phyloP scores from a whole-genome alignment of 306 rosid genomes.

The Carpinus fangiana region DNA sequence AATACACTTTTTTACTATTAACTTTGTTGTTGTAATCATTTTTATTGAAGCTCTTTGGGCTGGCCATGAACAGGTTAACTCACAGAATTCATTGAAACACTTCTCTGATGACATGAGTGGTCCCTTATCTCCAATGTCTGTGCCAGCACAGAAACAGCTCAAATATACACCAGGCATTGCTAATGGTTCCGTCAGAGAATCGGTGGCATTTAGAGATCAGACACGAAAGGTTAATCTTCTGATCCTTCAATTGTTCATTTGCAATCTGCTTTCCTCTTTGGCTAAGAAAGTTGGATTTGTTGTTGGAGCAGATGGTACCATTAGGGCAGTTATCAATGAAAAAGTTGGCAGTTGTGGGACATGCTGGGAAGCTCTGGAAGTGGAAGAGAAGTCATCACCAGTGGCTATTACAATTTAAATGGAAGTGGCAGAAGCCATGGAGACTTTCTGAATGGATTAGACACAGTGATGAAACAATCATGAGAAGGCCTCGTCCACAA shows the following conservation, averaged over 20 bases:
- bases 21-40: conserved; percentile 5
- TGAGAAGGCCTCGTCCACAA: conserved; percentile 79
- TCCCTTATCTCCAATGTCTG: conserved; percentile 69
- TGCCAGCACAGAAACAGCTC: conserved; percentile 81
- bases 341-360: conserved; percentile 79
- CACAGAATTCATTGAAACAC: conserved; percentile 67
- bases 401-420: conserved; percentile 91
- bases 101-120: conserved; percentile 65
- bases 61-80: conserved; percentile 53
- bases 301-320: conserved; percentile 80
- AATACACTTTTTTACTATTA: background rate
- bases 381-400: conserved; percentile 99
- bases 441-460: conserved; percentile 93
- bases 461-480: conserved; percentile 85
- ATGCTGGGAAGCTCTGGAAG: conserved; percentile 91
- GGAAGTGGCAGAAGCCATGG: conserved; percentile 99
- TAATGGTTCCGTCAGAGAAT: conserved; percentile 67
- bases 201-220: conserved; percentile 72
- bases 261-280: conserved; percentile 23
- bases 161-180: conserved; percentile 90
- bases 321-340: conserved; percentile 76
- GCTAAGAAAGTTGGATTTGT: conserved; percentile 31
- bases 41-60: conserved; percentile 30
- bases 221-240: conserved; percentile 63
- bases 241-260: conserved; percentile 23